Base-by-base conservation (phyloP, 176 grass and related monocot genomes). In the Lolium perenne region DNA sequence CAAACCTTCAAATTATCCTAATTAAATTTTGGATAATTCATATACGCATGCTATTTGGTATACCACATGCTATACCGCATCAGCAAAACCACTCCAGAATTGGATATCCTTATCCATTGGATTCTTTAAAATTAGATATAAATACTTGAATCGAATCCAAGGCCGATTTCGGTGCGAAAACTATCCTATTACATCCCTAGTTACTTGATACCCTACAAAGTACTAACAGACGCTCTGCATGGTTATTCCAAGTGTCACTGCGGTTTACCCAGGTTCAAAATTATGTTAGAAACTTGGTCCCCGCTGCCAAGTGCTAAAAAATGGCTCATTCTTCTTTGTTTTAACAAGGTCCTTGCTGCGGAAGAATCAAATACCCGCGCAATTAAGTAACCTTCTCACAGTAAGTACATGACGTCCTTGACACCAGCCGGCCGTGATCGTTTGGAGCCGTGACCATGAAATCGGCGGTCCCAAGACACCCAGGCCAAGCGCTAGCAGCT, bases 401-500 rank as follows among this genome's bases (percentile, higher is more conserved):
- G 48, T 21, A 35, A 67, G 57, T 32, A 46, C 51, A 46, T 81
- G 85, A 87, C 89, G 81, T 84, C 76, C 69, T 68, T 22, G 10
- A 68, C 74, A 65, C 38, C 56, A 74, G 38, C 48, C 26, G 69
- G 50, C 68, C 69, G 21, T 84, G 80, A 78, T 78, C 51, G 53
- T 54, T 54, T 63, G 71, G 50, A 86, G 22, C 78, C n/a, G 59
- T 23, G 82, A 78, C 48, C 47, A 41, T 55, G 22, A 22, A 70
- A 67, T 76, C 18, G 60, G 14, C 76, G 10, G 40, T 71, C 76
- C 81, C 89, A 18, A 87, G 89, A 77, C 81, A 53, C 81, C 21
- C 23, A 32, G 0, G 47, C 47, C 25, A 54, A 74, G 66, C 76
- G 1, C 67, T 84, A n/a, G 18, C 47, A 58, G n/a, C 29, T 50